phyloP scores from a whole-genome alignment of 2,329 filamentous ascomycete genomes.

The Albophoma yamanashiensis region DNA sequence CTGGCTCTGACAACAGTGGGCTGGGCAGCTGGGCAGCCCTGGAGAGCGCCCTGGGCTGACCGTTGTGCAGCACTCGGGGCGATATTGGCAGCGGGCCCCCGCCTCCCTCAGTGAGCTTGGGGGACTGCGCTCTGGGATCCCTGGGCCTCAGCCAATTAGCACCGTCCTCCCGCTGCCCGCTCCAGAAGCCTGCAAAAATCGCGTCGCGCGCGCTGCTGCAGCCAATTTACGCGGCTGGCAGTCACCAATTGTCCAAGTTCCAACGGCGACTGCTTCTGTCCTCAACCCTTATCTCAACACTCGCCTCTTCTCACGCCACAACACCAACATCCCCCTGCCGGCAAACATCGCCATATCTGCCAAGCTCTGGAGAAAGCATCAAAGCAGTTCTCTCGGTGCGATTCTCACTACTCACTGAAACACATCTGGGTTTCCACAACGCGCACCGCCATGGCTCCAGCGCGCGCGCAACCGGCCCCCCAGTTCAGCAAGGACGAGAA shows the following conservation, averaged over 20 bases:
- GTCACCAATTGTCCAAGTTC: neutral
- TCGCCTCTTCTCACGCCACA: neutral
- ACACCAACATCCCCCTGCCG: neutral
- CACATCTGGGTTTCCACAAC: neutral
- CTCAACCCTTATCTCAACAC: neutral
- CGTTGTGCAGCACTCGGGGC: neutral
- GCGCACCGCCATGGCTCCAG: conserved; percentile 25
- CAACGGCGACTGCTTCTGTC: neutral
- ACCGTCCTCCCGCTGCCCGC: neutral
- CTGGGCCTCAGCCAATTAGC: neutral
- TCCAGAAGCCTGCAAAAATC: neutral
- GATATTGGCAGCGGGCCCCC: no score
- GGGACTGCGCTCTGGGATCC: neutral
- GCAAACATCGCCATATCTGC: neutral
- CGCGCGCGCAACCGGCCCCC: conserved; percentile 31
- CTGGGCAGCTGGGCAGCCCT: no score
- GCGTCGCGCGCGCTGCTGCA: conserved; percentile 2
- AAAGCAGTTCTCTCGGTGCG: neutral
- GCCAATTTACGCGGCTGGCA: conserved; percentile 7
- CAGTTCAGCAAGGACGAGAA: conserved; percentile 72
- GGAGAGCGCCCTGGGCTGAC: neutral
- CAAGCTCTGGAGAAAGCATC: neutral
- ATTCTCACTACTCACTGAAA: neutral
- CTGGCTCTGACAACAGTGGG: neutral
- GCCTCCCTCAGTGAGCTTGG: neutral